Base-by-base conservation (phyloP, 371 early-diverging fungal species). In the Lichtheimia ramosa region DNA sequence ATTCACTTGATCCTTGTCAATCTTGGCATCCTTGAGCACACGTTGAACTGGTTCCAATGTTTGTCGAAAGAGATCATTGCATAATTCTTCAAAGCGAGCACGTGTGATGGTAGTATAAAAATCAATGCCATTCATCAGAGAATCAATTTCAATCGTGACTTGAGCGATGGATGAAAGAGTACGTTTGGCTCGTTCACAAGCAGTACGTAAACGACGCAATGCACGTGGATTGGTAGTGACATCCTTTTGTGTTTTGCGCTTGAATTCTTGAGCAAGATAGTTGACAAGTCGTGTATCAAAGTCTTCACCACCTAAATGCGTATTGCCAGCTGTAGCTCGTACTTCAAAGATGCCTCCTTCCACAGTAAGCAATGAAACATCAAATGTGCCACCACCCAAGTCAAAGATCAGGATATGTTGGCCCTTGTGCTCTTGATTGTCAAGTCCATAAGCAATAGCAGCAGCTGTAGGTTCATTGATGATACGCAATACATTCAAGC, bases 301-400 rank as follows among this genome's bases (percentile, higher is more conserved):
- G 83, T 98, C 96, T 83, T 96, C 97, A 64, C 98, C 98, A 61
- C 98, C 98, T 61, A 98, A 77, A 75, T 96, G 95, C 43, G 93
- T 94, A 81, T 95, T 92, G 71, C 96, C 96, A 77, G 90, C 92
- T 66, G 96, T 95, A 53, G 93, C 90, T 82, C 92, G 92, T 71
- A 92, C 93, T 73, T 94, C 95, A 68, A 96, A 92, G 68, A 92
- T 86, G 68, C 90, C 92, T 66, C 88, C 90, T 63, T 91, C 90
- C 63, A 92, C 92, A 67, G 91, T 88, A 49, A 95, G 71, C 60
- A 94, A 85, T 43, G 96, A 94, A 21, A 97, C 89, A 85, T 96
- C 96, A 76, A 95, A 92, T 52, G 96, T 95, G 81, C 96, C 95
- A 71, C 96, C 96, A 68, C 96, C 96, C 61, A 95, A 75, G 83